A percentile compares a stretch with the other conserved stretches of the same genome.
Evolutionary conservation across 2,329 filamentous ascomycete genomes (phyloP).

Genomic region (Ascochyta koolunga): DNA sequence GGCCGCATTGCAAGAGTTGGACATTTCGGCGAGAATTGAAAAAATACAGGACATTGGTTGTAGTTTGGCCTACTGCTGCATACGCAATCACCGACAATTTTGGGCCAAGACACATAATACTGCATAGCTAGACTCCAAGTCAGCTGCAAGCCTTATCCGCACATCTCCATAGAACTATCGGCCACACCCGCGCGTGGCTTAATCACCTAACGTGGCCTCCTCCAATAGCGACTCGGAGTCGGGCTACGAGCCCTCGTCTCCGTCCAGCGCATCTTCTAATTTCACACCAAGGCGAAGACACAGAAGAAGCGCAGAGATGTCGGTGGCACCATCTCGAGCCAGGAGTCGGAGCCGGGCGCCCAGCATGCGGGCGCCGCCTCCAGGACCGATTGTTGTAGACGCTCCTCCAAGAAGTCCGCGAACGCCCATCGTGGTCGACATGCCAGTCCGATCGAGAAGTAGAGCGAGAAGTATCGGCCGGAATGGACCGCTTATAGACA

Average conservation of each 20-base stretch:
- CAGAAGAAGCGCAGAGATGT: slow-evolving; percentile 28
- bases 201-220: slow-evolving; percentile 27
- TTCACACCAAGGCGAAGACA: slow-evolving; percentile 22
- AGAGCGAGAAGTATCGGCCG: slow-evolving; percentile 36
- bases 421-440: slow-evolving; percentile 37
- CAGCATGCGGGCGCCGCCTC: slow-evolving; percentile 29
- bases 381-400: slow-evolving; percentile 34
- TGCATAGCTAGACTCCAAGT: slow-evolving; percentile 5
- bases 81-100: background rate
- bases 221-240: slow-evolving; percentile 28
- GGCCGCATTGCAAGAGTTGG: slow-evolving; percentile 2
- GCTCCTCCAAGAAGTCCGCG: slow-evolving; percentile 30
- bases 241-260: slow-evolving; percentile 27
- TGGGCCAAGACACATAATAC: background rate
- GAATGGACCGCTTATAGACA: slow-evolving; percentile 31
- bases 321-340: slow-evolving; percentile 35
- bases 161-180: background rate
- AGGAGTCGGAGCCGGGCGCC: slow-evolving; percentile 40
- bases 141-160: slow-evolving; percentile 1
- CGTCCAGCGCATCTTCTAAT: slow-evolving; percentile 27
- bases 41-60: background rate
- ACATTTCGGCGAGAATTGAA: background rate
- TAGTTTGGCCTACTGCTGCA: background rate
- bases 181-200: slow-evolving; percentile 15
- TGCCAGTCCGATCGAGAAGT: slow-evolving; percentile 33